phyloP scores from a whole-genome alignment of 2,329 filamentous ascomycete species.

The Colletotrichum sp. region DNA sequence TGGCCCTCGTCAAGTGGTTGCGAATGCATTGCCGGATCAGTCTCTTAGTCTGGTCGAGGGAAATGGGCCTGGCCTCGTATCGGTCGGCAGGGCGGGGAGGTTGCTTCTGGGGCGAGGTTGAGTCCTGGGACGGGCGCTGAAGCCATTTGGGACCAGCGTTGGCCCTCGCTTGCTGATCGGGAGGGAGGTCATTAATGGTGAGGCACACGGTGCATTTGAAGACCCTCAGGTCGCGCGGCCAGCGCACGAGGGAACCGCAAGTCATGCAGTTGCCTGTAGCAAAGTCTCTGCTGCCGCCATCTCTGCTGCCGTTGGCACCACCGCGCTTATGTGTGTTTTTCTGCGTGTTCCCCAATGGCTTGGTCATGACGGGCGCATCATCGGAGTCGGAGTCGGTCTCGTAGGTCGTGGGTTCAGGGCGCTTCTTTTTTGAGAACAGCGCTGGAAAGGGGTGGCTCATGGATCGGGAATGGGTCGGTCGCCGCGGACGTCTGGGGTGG shows the following conservation, averaged over 20 bases:
- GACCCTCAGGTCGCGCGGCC: conserved; percentile 74
- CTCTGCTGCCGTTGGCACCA: conserved; percentile 40
- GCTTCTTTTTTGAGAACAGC: conserved; percentile 69
- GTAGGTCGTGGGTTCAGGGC: conserved; percentile 41
- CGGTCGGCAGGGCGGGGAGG: conserved; percentile 4
- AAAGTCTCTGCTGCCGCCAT: conserved; percentile 60
- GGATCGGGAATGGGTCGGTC: conserved; percentile 62
- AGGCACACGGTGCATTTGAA: conserved; percentile 86
- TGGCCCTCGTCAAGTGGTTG: conserved; percentile 36
- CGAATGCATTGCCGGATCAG: conserved; percentile 50
- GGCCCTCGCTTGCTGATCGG: conserved; percentile 1
- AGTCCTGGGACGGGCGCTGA: conserved; percentile 12
- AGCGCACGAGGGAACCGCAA: conserved; percentile 80
- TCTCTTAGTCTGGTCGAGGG: conserved; percentile 62
- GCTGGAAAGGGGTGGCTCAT: conserved; percentile 83
- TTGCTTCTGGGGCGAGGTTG: conserved; percentile 12
- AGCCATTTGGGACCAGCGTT: conserved; percentile 20
- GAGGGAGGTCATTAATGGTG: conserved; percentile 78
- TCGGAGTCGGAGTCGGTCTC: conserved; percentile 31
- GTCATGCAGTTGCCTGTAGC: conserved; percentile 82
- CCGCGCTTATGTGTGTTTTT: conserved; percentile 34
- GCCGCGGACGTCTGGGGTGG: conserved; percentile 29
- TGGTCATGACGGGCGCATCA: conserved; percentile 33
- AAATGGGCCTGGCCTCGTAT: conserved; percentile 44
- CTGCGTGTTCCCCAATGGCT: conserved; percentile 27